Conservation (phyloP, 257 asterid species). For the Nicotiana attenuata region DNA sequence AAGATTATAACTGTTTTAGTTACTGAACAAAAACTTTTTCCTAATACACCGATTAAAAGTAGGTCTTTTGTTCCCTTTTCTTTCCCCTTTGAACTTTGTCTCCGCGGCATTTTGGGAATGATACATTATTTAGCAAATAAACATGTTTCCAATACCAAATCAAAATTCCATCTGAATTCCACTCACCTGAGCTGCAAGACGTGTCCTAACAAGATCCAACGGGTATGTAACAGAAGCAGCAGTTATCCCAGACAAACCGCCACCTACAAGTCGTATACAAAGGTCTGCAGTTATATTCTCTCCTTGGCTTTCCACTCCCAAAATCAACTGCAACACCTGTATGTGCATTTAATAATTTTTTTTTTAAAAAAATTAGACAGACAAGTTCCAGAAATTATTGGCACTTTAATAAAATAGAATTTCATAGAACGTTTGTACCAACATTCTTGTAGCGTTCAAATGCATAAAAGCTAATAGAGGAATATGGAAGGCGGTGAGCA, state of each 20-base stretch:
- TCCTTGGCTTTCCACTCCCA: conserved; percentile 57
- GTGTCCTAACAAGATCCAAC: conserved; percentile 80
- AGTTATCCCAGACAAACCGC: conserved; percentile 86
- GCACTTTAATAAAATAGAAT: neutral
- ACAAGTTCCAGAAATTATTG: neutral
- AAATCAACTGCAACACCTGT: conserved; percentile 45
- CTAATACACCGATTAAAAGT: neutral
- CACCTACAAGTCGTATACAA: conserved; percentile 66
- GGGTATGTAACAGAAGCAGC: conserved; percentile 87
- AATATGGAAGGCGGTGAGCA: conserved; percentile 80
- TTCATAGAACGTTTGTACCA: conserved; percentile 53
- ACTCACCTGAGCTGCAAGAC: conserved; percentile 73
- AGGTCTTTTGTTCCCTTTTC: neutral
- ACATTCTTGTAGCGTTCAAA: conserved; percentile 86
- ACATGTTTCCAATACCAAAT: neutral
- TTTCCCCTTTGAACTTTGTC: neutral
- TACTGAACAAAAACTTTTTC: neutral
- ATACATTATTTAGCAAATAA: neutral
- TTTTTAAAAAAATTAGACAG: neutral
- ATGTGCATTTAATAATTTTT: neutral
- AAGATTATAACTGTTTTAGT: neutral
- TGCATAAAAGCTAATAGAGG: conserved; percentile 75
- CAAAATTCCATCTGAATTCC: neutral
- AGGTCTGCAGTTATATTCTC: conserved; percentile 57
- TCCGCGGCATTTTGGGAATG: neutral